Conservation (phyloP, 495 filamentous ascomycete species). For the Articulospora tetracladia region DNA sequence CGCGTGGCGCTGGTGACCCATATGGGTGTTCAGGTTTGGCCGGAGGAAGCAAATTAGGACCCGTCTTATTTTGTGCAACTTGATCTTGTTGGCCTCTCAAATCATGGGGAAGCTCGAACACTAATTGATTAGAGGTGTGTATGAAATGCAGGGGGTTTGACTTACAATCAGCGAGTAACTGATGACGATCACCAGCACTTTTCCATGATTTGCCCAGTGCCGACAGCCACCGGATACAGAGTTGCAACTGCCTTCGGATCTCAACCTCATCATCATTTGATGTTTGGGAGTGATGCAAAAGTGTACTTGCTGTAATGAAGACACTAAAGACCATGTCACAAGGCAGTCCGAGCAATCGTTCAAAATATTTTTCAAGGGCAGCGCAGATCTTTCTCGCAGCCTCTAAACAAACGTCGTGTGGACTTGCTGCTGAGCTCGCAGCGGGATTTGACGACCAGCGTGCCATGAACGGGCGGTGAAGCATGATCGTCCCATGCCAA, state of each 20-base stretch:
- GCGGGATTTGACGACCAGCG: conserved; percentile 3
- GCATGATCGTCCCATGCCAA: conserved; percentile 19
- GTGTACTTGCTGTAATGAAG: conserved; percentile 22
- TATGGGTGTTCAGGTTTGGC: background rate
- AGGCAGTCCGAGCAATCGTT: conserved; percentile 12
- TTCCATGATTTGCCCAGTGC: conserved; percentile 25
- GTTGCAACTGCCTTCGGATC: conserved; percentile 12
- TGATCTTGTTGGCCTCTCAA: background rate
- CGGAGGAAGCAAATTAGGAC: background rate
- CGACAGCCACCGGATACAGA: conserved; percentile 24
- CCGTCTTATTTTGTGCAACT: background rate
- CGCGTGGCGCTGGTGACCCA: background rate
- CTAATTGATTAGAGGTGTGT: background rate
- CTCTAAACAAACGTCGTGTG: conserved; percentile 14
- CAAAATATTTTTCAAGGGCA: conserved; percentile 20
- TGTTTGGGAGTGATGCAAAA: conserved; percentile 16
- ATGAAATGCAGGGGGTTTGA: background rate
- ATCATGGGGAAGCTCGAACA: conserved; percentile 13
- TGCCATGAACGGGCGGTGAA: conserved; percentile 22
- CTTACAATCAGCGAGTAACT: conserved; percentile 19
- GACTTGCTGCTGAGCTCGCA: background rate
- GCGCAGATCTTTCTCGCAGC: conserved; percentile 19
- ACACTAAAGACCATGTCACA: conserved; percentile 25
- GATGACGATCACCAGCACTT: conserved; percentile 18
- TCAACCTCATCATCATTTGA: background rate